phyloP scores from a whole-genome alignment of 2,329 filamentous ascomycete species.

The Fusarium nelsonii region DNA sequence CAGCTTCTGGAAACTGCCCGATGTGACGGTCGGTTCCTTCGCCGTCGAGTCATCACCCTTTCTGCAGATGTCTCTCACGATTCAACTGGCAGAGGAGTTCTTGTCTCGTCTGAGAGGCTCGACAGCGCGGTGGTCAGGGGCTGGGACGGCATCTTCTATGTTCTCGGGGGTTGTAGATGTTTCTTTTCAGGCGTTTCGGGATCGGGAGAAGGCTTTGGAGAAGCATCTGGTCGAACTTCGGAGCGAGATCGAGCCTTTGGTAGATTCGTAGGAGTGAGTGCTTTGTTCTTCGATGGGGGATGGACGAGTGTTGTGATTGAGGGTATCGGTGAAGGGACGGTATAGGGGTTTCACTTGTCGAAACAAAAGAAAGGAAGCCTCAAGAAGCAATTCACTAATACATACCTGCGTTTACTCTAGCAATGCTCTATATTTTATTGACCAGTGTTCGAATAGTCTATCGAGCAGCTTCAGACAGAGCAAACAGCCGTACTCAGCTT shows the following conservation, averaged over 20 bases:
- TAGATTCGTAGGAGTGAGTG: constrained; percentile 44
- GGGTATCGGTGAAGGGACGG: constrained; percentile 4
- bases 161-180: constrained; percentile 52
- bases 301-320: neutral
- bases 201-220: constrained; percentile 52
- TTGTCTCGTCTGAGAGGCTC: constrained; percentile 52
- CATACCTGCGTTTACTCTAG: constrained; percentile 21
- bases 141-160: constrained; percentile 48
- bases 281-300: neutral
- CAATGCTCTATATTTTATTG: neutral
- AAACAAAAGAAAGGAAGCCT: constrained; percentile 4
- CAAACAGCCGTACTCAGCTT: neutral
- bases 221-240: constrained; percentile 52
- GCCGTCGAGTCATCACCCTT: constrained; percentile 56
- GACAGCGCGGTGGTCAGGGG: constrained; percentile 49
- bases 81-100: constrained; percentile 59
- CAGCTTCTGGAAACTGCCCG: constrained; percentile 56
- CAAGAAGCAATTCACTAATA: constrained; percentile 34
- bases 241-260: constrained; percentile 51
- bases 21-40: constrained; percentile 57
- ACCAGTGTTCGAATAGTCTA: neutral
- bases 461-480: neutral
- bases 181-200: constrained; percentile 50
- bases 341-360: constrained; percentile 19
- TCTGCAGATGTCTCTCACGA: constrained; percentile 58